Evolutionary conservation across 768 basidiomycete genomes (phyloP).

Genomic region (Suillus bovinus): DNA sequence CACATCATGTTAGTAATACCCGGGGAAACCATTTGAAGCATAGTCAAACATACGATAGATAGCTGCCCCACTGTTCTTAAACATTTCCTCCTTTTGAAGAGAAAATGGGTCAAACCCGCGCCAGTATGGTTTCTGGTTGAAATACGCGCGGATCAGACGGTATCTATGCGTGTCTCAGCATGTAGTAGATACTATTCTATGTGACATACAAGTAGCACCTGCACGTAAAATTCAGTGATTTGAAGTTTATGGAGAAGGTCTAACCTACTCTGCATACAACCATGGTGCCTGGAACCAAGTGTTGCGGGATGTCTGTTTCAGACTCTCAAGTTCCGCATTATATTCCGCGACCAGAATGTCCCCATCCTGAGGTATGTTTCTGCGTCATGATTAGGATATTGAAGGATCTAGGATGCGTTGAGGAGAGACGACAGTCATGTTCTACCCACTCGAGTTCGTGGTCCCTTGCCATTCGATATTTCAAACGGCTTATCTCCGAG

Average conservation of each 20-base stretch:
- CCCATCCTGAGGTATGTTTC: constrained; percentile 74
- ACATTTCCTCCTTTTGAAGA: constrained; percentile 76
- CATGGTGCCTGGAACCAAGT: constrained; percentile 94
- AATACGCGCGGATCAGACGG: constrained; percentile 75
- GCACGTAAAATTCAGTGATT: constrained; percentile 6
- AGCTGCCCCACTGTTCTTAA: constrained; percentile 73
- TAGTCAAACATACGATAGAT: constrained; percentile 62
- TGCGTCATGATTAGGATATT: constrained; percentile 27
- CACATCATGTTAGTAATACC: background rate
- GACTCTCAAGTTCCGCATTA: constrained; percentile 65
- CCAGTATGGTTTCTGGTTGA: constrained; percentile 72
- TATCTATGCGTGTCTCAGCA: constrained; percentile 51
- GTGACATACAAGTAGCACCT: constrained; percentile 73
- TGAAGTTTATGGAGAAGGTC: constrained; percentile 6
- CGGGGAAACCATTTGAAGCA: too few relatives aligned
- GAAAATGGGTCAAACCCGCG: constrained; percentile 80
- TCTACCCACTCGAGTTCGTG: constrained; percentile 59
- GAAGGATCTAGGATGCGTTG: background rate
- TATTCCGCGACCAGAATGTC: constrained; percentile 71
- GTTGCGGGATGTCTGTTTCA: constrained; percentile 47
- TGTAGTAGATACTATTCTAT: constrained; percentile 7
- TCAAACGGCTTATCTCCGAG: constrained; percentile 69
- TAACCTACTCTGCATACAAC: constrained; percentile 90
- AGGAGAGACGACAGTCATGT: background rate
- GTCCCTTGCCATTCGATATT: constrained; percentile 88